A percentile compares a stretch with the other conserved stretches of the same genome.
Conservation (phyloP, 345 rosid species). For the Mangifera indica region DNA sequence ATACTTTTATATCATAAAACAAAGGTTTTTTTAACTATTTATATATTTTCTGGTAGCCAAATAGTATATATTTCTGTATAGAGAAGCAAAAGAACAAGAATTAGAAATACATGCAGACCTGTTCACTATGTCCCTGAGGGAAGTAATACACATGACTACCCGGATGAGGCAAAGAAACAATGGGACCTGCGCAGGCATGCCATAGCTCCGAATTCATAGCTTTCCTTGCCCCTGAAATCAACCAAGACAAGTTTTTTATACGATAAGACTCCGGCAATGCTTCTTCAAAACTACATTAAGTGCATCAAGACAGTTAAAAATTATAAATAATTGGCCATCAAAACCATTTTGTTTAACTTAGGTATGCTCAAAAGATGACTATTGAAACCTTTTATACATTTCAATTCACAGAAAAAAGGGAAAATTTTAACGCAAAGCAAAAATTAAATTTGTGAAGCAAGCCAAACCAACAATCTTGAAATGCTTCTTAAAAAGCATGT, state of each 20-base stretch:
- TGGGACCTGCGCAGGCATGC: constrained; percentile 99
- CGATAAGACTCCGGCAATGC: constrained; percentile 6
- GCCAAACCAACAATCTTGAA: constrained; percentile 5
- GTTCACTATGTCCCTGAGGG: constrained; percentile 99
- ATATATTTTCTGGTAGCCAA: neutral
- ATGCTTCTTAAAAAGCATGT: neutral
- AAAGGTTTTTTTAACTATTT: neutral
- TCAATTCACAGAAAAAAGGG: constrained; percentile 6
- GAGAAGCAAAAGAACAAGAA: neutral
- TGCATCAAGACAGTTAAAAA: neutral
- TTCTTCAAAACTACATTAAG: neutral
- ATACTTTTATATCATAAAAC: neutral
- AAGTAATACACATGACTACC: constrained; percentile 92
- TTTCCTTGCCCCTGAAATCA: constrained; percentile 61
- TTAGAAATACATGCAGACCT: constrained; percentile 48
- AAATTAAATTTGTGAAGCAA: too few species aligned
- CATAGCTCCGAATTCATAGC: constrained; percentile 85
- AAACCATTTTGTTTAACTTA: neutral
- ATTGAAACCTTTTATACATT: constrained; percentile 15
- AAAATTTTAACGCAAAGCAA: neutral
- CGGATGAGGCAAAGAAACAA: constrained; percentile 88
- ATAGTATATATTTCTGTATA: neutral
- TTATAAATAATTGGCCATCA: neutral
- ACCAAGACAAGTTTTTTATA: constrained; percentile 6
- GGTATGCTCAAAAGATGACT: constrained; percentile 5